A percentile compares a stretch with the other conserved stretches of the same genome.
phyloP scores from a whole-genome alignment of 805 yeast genomes.

The Candida hispaniensis region DNA sequence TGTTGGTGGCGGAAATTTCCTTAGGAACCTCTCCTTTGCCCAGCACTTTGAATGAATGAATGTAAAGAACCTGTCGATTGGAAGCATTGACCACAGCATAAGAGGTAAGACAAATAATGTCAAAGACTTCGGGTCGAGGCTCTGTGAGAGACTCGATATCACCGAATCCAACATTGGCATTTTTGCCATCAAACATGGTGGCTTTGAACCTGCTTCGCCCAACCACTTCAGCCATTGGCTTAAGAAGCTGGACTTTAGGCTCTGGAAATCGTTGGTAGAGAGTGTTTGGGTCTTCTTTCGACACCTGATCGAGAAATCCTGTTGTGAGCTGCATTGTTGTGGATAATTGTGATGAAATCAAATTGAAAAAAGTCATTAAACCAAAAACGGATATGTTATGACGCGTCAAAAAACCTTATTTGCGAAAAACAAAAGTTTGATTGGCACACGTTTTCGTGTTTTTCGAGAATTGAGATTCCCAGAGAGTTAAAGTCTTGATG shows the following conservation, averaged over 20 bases:
- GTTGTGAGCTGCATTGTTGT: not conserved
- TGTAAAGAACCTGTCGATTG: slow-evolving; percentile 7
- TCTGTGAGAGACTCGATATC: slow-evolving; percentile 8
- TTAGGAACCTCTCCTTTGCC: slow-evolving; percentile 7
- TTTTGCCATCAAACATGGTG: slow-evolving; percentile 6
- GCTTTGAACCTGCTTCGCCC: slow-evolving; percentile 11
- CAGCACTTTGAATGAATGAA: slow-evolving; percentile 4
- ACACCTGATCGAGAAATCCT: slow-evolving; percentile 11
- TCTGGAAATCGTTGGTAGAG: not conserved
- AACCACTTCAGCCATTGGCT: slow-evolving; percentile 4
- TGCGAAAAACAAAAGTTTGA: too few species aligned
- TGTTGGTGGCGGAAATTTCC: not conserved
- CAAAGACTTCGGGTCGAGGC: slow-evolving; percentile 3
- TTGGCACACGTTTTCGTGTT: too few species aligned
- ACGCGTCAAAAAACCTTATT: too few species aligned
- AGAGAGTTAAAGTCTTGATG: too few species aligned
- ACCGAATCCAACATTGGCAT: slow-evolving; percentile 10
- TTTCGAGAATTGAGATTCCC: too few species aligned
- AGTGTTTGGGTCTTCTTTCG: slow-evolving; percentile 1
- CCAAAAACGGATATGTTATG: too few species aligned
- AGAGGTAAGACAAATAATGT: slow-evolving; percentile 2
- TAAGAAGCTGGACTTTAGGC: slow-evolving; percentile 5
- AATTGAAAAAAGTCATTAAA: slow-evolving; percentile 1
- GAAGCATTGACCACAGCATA: slow-evolving; percentile 8
- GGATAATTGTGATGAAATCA: not conserved